Conservation (phyloP, 805 yeast genomes). For the Saturnispora dispora region DNA sequence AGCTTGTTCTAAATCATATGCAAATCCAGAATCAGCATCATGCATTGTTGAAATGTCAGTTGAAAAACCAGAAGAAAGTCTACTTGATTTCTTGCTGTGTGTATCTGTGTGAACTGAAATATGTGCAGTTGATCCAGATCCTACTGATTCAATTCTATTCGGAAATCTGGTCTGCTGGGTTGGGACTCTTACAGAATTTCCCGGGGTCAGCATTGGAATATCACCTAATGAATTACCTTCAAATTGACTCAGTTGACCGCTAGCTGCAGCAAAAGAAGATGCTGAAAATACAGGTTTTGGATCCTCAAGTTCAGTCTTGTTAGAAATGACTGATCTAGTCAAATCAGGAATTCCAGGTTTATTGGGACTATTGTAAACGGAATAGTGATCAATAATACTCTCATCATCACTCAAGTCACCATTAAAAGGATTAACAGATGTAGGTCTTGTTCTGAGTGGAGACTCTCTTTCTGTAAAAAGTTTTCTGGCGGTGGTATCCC, state of each 20-base stretch:
- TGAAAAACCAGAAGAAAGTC: constrained; percentile 15
- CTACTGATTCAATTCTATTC: constrained; percentile 17
- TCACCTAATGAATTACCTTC: constrained; percentile 19
- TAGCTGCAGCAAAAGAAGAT: constrained; percentile 53
- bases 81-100: constrained; percentile 11
- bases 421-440: constrained; percentile 40
- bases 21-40: constrained; percentile 16
- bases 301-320: constrained; percentile 40
- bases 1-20: constrained; percentile 11
- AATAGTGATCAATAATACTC: constrained; percentile 31
- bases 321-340: constrained; percentile 28
- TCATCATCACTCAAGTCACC: constrained; percentile 26
- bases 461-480: constrained; percentile 62
- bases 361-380: constrained; percentile 17
- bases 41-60: constrained; percentile 17
- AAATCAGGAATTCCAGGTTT: constrained; percentile 21
- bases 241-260: constrained; percentile 18
- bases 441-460: constrained; percentile 50
- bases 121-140: constrained; percentile 9
- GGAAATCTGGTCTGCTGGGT: constrained; percentile 8
- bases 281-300: constrained; percentile 62
- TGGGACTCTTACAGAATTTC: constrained; percentile 7
- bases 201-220: constrained; percentile 20
- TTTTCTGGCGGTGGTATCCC: constrained; percentile 46
- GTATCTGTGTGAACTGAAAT: constrained; percentile 13